Evolutionary conservation across 352 stramenopile species (phyloP).

Genomic region (Poterioochromonas sp.): DNA sequence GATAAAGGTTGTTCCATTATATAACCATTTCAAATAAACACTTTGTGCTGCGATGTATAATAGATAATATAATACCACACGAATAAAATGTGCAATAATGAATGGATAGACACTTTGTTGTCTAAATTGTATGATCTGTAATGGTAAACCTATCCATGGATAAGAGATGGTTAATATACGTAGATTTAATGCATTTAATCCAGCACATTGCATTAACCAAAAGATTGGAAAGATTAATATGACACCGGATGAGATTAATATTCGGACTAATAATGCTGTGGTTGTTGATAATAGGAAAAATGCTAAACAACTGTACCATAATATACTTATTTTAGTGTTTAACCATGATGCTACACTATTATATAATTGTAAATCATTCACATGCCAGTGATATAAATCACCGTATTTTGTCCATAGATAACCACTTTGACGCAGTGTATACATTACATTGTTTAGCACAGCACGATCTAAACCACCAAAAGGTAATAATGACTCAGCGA

Average conservation of each 20-base stretch:
- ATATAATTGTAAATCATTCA: constrained; percentile 41
- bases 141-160: constrained; percentile 51
- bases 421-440: constrained; percentile 37
- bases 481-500: constrained; percentile 28
- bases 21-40: constrained; percentile 52
- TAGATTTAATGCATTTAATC: constrained; percentile 26
- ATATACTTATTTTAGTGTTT: constrained; percentile 36
- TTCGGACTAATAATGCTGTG: constrained; percentile 54
- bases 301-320: constrained; percentile 41
- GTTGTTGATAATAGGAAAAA: constrained; percentile 56
- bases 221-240: constrained; percentile 58
- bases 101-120: constrained; percentile 44
- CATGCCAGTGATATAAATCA: constrained; percentile 29
- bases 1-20: constrained; percentile 50
- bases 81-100: constrained; percentile 44
- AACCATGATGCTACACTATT: constrained; percentile 29
- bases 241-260: constrained; percentile 53
- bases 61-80: constrained; percentile 56
- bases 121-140: constrained; percentile 40
- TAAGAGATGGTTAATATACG: constrained; percentile 53
- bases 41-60: constrained; percentile 56
- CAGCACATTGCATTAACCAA: constrained; percentile 42
- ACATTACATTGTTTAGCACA: constrained; percentile 46
- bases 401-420: constrained; percentile 37
- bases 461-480: constrained; percentile 41